A percentile compares a stretch with the other conserved stretches of the same genome.
Evolutionary conservation across 441 rosid species (phyloP).

Genomic region (Metrosideros polymorpha): DNA sequence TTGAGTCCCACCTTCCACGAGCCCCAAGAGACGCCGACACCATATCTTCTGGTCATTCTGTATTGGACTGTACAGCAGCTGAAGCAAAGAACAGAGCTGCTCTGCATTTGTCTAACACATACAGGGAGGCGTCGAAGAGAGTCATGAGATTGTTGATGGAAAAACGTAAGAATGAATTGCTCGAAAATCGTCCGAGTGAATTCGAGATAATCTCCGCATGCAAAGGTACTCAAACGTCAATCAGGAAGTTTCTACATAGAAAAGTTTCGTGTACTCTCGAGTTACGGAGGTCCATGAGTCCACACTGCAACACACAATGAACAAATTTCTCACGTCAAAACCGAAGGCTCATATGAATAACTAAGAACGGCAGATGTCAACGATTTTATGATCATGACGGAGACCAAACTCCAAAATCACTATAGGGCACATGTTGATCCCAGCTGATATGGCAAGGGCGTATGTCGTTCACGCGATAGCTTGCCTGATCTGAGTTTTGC

Average conservation of each 20-base stretch:
- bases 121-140: neutral
- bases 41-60: neutral
- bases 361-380: neutral
- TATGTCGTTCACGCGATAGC: neutral
- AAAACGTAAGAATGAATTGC: neutral
- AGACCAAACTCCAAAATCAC: neutral
- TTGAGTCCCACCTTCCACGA: neutral
- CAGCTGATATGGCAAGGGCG: neutral
- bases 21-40: neutral
- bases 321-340: neutral
- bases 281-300: neutral
- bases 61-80: neutral
- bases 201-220: neutral
- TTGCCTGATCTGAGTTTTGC: neutral
- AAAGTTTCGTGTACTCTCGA: no score
- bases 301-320: neutral
- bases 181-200: neutral
- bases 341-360: neutral
- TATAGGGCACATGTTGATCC: neutral
- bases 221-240: neutral
- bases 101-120: neutral
- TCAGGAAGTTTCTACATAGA: neutral
- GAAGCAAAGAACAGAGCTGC: neutral
- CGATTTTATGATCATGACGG: neutral
- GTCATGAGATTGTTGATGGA: neutral